These are phyloP conservation scores for Musa schizocarpa DNA, from an alignment of 176 grass and related monocot species.

Conservation along the genomic window DNA sequence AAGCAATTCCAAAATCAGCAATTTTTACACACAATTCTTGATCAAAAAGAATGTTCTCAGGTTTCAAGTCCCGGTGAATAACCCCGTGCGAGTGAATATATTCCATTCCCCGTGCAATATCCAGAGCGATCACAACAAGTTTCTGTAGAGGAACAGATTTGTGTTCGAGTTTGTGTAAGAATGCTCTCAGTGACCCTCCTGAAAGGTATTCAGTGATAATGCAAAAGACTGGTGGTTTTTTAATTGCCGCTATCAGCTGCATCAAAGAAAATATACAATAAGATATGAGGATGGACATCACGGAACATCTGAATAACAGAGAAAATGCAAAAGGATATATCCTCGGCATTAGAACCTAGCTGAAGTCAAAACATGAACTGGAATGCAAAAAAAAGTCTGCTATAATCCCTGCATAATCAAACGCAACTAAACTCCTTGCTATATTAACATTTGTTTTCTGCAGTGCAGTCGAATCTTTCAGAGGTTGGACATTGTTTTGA, in stretches of 20 bases:
- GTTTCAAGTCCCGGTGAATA: not conserved
- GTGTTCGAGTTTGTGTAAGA: constrained; percentile 2
- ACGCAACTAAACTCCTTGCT: too few relatives aligned
- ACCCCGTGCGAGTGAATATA: not conserved
- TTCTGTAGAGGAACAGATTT: not conserved
- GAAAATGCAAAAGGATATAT: not conserved
- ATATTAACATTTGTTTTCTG: not conserved
- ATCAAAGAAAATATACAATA: not conserved
- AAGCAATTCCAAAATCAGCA: not conserved
- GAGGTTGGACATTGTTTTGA: not conserved
- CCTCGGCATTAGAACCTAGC: not conserved
- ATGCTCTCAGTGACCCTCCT: not conserved
- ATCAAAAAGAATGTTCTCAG: constrained; percentile 1
- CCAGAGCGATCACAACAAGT: not conserved
- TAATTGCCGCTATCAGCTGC: not conserved
- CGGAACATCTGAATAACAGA: not conserved
- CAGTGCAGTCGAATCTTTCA: not conserved
- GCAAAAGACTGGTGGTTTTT: constrained; percentile 1
- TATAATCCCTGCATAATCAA: not conserved
- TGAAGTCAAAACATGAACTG: not conserved
- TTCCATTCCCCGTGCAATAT: not conserved
- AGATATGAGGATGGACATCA: not conserved
- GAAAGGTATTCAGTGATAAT: constrained; percentile 1
- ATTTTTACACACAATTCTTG: not conserved
- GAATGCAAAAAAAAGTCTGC: not conserved